A percentile compares a stretch with the other conserved stretches of the same genome.
Evolutionary conservation across 2,329 filamentous ascomycete genomes (phyloP).

Genomic region (Nigrograna mackinnonii): DNA sequence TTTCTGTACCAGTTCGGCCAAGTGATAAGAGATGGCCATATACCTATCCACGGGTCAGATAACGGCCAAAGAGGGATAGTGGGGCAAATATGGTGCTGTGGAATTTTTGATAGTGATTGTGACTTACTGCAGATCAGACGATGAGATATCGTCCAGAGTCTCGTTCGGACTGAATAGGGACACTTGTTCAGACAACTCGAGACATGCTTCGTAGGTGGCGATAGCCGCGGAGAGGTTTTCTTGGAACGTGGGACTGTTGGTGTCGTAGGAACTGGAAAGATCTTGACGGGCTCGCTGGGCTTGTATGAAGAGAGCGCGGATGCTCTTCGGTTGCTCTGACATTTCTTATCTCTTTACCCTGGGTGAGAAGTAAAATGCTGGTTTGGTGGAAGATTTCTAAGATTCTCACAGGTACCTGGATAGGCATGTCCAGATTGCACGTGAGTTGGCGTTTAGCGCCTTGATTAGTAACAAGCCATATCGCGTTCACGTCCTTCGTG

Average conservation of each 20-base stretch:
- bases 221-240: slow-evolving; percentile 70
- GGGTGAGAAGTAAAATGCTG: slow-evolving; percentile 1
- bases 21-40: slow-evolving; percentile 74
- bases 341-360: slow-evolving; percentile 18
- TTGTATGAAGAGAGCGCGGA: slow-evolving; percentile 57
- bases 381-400: too few species aligned
- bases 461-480: too few species aligned
- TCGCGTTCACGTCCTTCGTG: too few species aligned
- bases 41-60: slow-evolving; percentile 54
- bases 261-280: slow-evolving; percentile 67
- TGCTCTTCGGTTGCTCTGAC: slow-evolving; percentile 55
- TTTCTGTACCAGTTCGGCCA: slow-evolving; percentile 79
- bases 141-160: slow-evolving; percentile 81
- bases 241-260: slow-evolving; percentile 67
- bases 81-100: background rate
- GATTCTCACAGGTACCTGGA: too few species aligned
- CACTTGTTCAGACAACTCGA: slow-evolving; percentile 68
- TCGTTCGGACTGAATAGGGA: slow-evolving; percentile 93
- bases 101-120: background rate
- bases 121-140: slow-evolving; percentile 75
- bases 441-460: too few species aligned
- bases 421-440: too few species aligned
- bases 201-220: slow-evolving; percentile 72
- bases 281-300: slow-evolving; percentile 59
- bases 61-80: background rate